Evolutionary conservation across 108 stramenopile species (phyloP).

Genomic region (Bacterosira constricta): DNA sequence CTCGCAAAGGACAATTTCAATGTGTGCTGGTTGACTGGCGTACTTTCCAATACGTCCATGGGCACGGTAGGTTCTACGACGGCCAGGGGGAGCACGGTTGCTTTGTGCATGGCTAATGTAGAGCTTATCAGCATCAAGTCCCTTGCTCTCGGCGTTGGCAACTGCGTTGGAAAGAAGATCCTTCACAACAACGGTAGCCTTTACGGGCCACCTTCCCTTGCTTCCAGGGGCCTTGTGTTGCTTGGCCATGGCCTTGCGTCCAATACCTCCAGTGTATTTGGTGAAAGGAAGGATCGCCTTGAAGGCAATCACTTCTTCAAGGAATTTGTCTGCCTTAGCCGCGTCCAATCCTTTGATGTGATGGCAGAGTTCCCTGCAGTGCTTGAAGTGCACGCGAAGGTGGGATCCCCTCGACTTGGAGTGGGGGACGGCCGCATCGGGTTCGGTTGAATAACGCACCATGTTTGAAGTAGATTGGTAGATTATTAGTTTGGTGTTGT

Average conservation of each 20-base stretch:
- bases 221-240: constrained; percentile 90
- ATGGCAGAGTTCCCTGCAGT: constrained; percentile 96
- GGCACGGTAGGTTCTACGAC: constrained; percentile 98
- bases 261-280: constrained; percentile 97
- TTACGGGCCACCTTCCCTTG: constrained; percentile 98
- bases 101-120: constrained; percentile 92
- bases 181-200: constrained; percentile 95
- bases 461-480: no score
- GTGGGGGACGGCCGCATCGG: constrained; percentile 79
- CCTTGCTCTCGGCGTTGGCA: constrained; percentile 98
- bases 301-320: constrained; percentile 93
- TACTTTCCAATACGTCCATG: constrained; percentile 99
- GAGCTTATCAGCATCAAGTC: constrained; percentile 86
- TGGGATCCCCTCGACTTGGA: constrained; percentile 95
- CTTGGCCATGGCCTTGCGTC: constrained; percentile 95
- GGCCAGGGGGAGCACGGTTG: constrained; percentile 96
- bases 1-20: constrained; percentile 96
- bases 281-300: constrained; percentile 98
- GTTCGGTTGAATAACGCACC: constrained; percentile 84
- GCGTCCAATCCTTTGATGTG: constrained; percentile 95
- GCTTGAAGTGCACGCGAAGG: constrained; percentile 99
- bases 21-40: constrained; percentile 97
- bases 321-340: constrained; percentile 84
- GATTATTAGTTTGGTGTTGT: constrained; percentile 1
- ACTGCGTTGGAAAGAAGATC: constrained; percentile 95